Evolutionary conservation across 257 asterid genomes (phyloP).

Genomic region (Scutellaria galericulata): DNA sequence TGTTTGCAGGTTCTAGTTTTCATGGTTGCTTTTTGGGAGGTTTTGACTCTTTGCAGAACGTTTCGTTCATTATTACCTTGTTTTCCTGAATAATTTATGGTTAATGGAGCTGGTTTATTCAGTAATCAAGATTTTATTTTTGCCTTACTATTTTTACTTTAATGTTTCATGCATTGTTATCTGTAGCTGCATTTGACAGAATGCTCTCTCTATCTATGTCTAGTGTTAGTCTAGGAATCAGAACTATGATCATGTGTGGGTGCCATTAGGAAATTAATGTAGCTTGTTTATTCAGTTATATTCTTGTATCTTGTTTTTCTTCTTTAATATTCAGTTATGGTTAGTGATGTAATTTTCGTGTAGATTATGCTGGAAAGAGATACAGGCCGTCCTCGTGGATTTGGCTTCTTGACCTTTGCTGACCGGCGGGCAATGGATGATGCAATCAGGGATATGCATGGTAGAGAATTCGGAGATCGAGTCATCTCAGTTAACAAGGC

Average conservation of each 20-base stretch:
- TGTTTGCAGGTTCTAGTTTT: constrained; percentile 4
- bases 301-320: neutral
- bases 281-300: neutral
- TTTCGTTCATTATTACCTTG: neutral
- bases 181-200: neutral
- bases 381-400: constrained; percentile 98
- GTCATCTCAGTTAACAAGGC: constrained; percentile 95
- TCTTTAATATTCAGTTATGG: neutral
- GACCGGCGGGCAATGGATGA: constrained; percentile 95
- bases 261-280: neutral
- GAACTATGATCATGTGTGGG: constrained; percentile 12
- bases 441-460: constrained; percentile 94
- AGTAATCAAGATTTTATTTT: neutral
- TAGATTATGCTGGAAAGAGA: constrained; percentile 95
- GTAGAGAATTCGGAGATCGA: constrained; percentile 88
- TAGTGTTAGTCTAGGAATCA: neutral
- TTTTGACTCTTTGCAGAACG: neutral
- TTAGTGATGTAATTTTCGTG: constrained; percentile 20
- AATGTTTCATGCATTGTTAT: neutral
- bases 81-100: neutral
- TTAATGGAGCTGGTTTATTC: neutral
- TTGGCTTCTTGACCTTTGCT: constrained; percentile 92
- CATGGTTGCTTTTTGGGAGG: constrained; percentile 20
- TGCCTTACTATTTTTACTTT: neutral
- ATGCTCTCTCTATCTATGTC: neutral